Evolutionary conservation across 306 rosid genomes (phyloP).

Genomic region (Fragaria ananassa): DNA sequence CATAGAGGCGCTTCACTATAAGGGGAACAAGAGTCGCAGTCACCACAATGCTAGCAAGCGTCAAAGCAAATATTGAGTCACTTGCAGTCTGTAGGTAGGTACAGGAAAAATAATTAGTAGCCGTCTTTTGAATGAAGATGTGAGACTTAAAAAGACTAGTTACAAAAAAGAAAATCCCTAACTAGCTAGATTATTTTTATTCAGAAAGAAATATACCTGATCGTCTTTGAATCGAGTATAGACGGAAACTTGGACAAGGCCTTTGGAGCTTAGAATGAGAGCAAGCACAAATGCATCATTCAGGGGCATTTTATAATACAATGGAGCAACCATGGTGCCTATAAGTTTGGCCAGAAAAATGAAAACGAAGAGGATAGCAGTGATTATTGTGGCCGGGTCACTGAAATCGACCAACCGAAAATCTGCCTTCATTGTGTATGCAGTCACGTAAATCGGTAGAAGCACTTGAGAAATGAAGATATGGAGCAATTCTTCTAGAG

Average conservation of each 20-base stretch:
- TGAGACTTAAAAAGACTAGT: no score
- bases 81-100: constrained; percentile 27
- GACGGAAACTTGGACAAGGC: constrained; percentile 47
- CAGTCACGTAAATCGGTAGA: constrained; percentile 48
- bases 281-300: constrained; percentile 41
- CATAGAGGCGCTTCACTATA: constrained; percentile 36
- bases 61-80: background rate
- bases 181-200: no score
- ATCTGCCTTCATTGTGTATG: constrained; percentile 46
- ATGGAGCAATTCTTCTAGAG: constrained; percentile 46
- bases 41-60: constrained; percentile 22
- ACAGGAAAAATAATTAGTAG: background rate
- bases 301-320: constrained; percentile 35
- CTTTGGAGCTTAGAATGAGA: constrained; percentile 52
- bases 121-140: no score
- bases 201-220: background rate
- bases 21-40: constrained; percentile 32
- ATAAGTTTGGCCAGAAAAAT: constrained; percentile 29
- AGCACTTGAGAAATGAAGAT: constrained; percentile 40
- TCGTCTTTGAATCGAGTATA: constrained; percentile 13
- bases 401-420: background rate
- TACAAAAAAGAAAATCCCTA: no score
- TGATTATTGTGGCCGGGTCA: constrained; percentile 6
- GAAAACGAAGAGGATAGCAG: constrained; percentile 10
- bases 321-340: constrained; percentile 28